Conservation (phyloP, 768 basidiomycete genomes). For the Trametes coccinea region DNA sequence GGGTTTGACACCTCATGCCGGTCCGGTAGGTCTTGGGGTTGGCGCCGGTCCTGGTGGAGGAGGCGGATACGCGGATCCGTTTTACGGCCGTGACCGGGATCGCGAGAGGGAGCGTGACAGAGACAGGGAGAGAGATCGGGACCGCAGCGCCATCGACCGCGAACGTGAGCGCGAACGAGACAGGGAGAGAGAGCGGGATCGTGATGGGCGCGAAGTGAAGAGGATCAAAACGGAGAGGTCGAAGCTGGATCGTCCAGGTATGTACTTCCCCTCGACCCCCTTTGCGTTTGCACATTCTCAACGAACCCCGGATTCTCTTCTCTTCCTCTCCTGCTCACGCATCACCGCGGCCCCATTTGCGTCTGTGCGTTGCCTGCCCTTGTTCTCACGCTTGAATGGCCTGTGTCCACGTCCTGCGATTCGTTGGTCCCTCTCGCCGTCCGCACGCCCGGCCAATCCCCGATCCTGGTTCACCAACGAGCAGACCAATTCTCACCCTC, state of each 20-base stretch:
- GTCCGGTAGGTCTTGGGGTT: constrained; percentile 32
- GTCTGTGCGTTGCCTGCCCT: constrained; percentile 1
- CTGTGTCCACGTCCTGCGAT: constrained; percentile 4
- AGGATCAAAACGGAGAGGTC: constrained; percentile 56
- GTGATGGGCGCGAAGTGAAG: constrained; percentile 55
- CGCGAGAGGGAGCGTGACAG: constrained; percentile 28
- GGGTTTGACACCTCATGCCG: constrained; percentile 25
- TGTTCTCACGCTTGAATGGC: constrained; percentile 12
- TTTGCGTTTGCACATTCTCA: constrained; percentile 18
- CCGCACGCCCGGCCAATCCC: background rate
- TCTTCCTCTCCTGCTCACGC: constrained; percentile 35
- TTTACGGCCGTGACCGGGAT: constrained; percentile 40
- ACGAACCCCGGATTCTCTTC: constrained; percentile 8
- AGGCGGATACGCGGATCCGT: constrained; percentile 38
- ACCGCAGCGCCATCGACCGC: constrained; percentile 27
- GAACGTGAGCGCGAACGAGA: constrained; percentile 42
- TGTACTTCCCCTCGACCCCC: constrained; percentile 27
- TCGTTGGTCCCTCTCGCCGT: background rate
- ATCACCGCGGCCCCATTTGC: constrained; percentile 25
- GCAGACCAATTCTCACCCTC: constrained; percentile 29
- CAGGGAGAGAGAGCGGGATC: constrained; percentile 39
- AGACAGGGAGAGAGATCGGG: constrained; percentile 35
- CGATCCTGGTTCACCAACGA: background rate
- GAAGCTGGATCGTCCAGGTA: constrained; percentile 47
- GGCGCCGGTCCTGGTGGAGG: constrained; percentile 31